Evolutionary conservation across 2,329 filamentous ascomycete species (phyloP), one percentile per base, ranked within the genome.

Genomic region (Alternaria conjuncta): DNA sequence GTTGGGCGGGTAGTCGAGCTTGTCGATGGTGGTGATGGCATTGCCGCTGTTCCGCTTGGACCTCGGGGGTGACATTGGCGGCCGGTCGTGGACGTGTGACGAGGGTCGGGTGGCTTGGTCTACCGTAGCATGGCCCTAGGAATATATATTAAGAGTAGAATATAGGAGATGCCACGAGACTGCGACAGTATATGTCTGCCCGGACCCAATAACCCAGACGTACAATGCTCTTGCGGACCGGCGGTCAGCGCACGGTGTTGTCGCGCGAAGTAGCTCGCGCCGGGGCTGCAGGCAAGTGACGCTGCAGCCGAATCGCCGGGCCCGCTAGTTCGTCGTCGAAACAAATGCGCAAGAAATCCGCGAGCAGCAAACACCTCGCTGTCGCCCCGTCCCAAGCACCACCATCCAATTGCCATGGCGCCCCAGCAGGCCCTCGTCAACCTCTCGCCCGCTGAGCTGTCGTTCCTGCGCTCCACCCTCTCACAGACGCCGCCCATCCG

Each of bases 391-490:
- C 53, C 61, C 23, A 62, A 36, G 49, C 59, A 51, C 64, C 53
- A 56, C 61, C 20, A 44, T 46, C n/a, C 53, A 44, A 55, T 18
- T 67, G 57, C 63, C n/a, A 79, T 79, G 78, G 69, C 76, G 28
- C 78, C 78, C 57, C 67, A 75, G 58, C 72, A 73, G 65, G 67
- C 88, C 89, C 82, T 88, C 89, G 75, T 87, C 47, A 90, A 93
- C 72, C 90, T 98, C 81, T 97, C 94, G 57, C 95, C 96, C 51
- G 94, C 96, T 75, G 96, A 99, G 84, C 92, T 99, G 75, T 94
- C 94, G 73, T 99, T 97, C 84, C 89, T 98, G 55, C 93, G 97
- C 85, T 89, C 88, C 68, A 94, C 95, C 6, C 93, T 99, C 75
- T 87, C 89, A 8, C 90, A 94, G 64, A 83, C 82, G 46, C 94